Base-by-base conservation (phyloP, 192 early-diverging fungal genomes). In the Coemansia sp. region DNA sequence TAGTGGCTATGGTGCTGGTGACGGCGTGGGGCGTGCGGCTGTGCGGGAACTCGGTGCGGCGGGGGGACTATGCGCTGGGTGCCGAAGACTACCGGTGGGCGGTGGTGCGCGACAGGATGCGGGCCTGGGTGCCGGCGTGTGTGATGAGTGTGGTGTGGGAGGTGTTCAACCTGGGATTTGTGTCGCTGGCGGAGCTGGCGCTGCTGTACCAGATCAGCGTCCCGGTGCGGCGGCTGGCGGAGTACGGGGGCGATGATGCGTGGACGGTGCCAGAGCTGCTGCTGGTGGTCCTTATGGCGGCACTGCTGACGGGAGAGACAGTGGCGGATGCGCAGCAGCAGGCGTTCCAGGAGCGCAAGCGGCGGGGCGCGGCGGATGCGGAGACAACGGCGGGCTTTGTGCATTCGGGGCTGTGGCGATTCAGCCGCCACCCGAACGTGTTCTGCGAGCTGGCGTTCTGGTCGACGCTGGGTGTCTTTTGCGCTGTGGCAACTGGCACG, bases 281-380 rank as follows among this genome's bases (percentile, higher is more conserved):
- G 12, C 75, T 80, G 10, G 63, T 54, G 0, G 46, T 54, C 3
- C 7, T 66, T 1, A 80, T 82, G 53, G 44, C 76, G 0, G 38
- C 54, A 6, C 47, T 81, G 11, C 58, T 92, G n/a, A 29, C 39
- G 1, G 32, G 63, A 21, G 91, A 96, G 62, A 72, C 70, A 0
- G 40, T 81, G 3, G 89, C 90, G 1, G 93, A 96, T 60, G 26
- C 87, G 21, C 90, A 96, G 47, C 88, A 93, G 56, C 93, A 76
- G 64, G 47, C 37, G 3, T 92, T 89, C 64, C 83, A 86, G 42
- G 75, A 77, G 47, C 36, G 51, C 19, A 82, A 79, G 38, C 25
- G 72, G 19, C 64, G 73, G 18, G 49, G 29, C 0, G 44, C 57
- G 12, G 11, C 38, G 14, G 58, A 52, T 16, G n/a, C 4, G 0